Percentiles rank a stretch among this genome's conserved stretches.
These are phyloP conservation scores for Sanghuangporus baumii DNA, from an alignment of 1,284 basidiomycete genomes.

Conservation along the genomic window DNA sequence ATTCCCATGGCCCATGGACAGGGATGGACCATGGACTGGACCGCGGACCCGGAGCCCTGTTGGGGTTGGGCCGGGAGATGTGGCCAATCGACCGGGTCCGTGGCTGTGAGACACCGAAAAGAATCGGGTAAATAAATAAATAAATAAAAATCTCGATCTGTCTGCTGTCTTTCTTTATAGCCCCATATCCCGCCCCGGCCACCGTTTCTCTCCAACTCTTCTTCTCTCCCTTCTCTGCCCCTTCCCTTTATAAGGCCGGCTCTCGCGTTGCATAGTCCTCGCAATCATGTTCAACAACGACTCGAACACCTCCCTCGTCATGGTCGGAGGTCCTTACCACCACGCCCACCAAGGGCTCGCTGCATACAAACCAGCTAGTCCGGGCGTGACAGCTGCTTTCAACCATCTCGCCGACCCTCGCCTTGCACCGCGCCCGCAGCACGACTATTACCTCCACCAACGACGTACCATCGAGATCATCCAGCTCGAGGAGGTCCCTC, in stretches of 20 bases:
- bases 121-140: neutral
- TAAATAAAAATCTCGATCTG: neutral
- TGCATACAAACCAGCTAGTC: conserved; percentile 1
- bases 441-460: conserved; percentile 46
- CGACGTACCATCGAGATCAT: conserved; percentile 61
- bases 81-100: conserved; percentile 5
- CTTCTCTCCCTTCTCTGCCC: neutral
- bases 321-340: conserved; percentile 10
- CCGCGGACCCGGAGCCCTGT: neutral
- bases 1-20: neutral
- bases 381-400: neutral
- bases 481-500: conserved; percentile 60
- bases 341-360: neutral
- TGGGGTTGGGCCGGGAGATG: too few relatives aligned
- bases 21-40: neutral
- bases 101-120: neutral
- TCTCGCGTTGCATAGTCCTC: neutral
- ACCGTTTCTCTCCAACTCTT: neutral
- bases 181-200: conserved; percentile 1
- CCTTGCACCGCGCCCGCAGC: conserved; percentile 27
- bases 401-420: conserved; percentile 21
- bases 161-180: too few relatives aligned
- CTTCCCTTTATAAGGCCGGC: neutral
- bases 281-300: conserved; percentile 13
- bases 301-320: conserved; percentile 11